A percentile compares a stretch with the other conserved stretches of the same genome.
Conservation (phyloP, 2,329 filamentous ascomycete species). For the Diaporthe velutina region DNA sequence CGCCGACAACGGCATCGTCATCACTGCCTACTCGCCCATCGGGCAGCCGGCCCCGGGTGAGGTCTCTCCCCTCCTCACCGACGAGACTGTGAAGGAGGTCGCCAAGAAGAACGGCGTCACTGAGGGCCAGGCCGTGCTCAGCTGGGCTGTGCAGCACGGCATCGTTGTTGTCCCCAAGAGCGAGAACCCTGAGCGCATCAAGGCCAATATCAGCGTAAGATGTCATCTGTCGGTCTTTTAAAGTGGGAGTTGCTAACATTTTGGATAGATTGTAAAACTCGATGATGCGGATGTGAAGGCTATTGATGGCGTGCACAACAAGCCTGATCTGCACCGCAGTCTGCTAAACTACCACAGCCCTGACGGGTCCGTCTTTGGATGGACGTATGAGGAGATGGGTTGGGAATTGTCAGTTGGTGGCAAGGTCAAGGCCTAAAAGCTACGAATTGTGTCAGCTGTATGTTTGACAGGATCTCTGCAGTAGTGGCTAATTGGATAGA, state of each 20-base stretch:
- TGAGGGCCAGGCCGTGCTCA: constrained; percentile 34
- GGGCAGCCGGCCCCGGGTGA: constrained; percentile 44
- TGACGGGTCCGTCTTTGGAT: constrained; percentile 28
- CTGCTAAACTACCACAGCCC: constrained; percentile 32
- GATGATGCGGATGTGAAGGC: constrained; percentile 34
- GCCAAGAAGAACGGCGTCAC: constrained; percentile 43
- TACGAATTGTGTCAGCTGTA: neutral
- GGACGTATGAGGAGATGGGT: constrained; percentile 38
- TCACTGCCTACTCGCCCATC: constrained; percentile 73
- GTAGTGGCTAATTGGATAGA: neutral
- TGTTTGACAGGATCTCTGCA: neutral
- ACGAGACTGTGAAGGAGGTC: constrained; percentile 43
- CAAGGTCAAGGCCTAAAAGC: constrained; percentile 20
- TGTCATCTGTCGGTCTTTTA: neutral
- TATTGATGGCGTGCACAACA: constrained; percentile 32
- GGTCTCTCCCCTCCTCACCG: constrained; percentile 37
- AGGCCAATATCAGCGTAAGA: constrained; percentile 35
- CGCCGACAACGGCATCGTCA: constrained; percentile 72
- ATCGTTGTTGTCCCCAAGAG: constrained; percentile 39
- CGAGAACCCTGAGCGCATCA: constrained; percentile 38
- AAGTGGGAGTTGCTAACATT: neutral
- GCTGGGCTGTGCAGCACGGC: constrained; percentile 34
- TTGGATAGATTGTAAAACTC: constrained; percentile 26
- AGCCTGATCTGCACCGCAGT: constrained; percentile 36
- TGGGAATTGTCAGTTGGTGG: constrained; percentile 26